Percentiles rank a stretch among this genome's conserved stretches.
Conservation (phyloP, 768 basidiomycete species). For the Auriscalpium microsporum region DNA sequence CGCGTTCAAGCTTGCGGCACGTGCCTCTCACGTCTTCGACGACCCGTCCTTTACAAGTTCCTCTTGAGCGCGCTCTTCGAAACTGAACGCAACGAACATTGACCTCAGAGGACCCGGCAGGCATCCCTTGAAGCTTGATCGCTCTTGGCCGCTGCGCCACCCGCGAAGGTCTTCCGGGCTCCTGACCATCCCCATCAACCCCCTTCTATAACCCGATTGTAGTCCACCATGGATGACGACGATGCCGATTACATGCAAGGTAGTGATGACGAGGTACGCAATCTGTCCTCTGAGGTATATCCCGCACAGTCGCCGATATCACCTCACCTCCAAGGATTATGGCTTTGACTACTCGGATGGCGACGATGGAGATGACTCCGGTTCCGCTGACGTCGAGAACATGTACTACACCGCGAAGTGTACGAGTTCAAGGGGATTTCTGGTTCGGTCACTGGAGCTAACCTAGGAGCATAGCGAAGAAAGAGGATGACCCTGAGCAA, state of each 20-base stretch:
- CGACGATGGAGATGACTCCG: constrained; percentile 72
- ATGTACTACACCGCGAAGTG: constrained; percentile 98
- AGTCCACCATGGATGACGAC: constrained; percentile 70
- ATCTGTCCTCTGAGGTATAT: not conserved
- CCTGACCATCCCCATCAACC: too few relatives aligned
- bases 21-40: too few relatives aligned
- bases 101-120: too few relatives aligned
- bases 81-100: too few relatives aligned
- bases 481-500: constrained; percentile 88
- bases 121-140: too few relatives aligned
- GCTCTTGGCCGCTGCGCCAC: too few relatives aligned
- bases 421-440: constrained; percentile 28
- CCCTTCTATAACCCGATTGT: too few relatives aligned
- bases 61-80: too few relatives aligned
- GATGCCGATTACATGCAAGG: constrained; percentile 94
- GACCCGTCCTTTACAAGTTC: too few relatives aligned
- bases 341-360: constrained; percentile 95
- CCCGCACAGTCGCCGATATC: constrained; percentile 5
- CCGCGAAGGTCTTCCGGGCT: too few relatives aligned
- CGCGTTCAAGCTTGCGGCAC: too few relatives aligned
- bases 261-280: constrained; percentile 67
- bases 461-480: constrained; percentile 55
- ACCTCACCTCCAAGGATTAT: constrained; percentile 56
- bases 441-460: not conserved
- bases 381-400: constrained; percentile 89